Conservation (phyloP, 495 filamentous ascomycete genomes). For the Annulohypoxylon moriforme region DNA sequence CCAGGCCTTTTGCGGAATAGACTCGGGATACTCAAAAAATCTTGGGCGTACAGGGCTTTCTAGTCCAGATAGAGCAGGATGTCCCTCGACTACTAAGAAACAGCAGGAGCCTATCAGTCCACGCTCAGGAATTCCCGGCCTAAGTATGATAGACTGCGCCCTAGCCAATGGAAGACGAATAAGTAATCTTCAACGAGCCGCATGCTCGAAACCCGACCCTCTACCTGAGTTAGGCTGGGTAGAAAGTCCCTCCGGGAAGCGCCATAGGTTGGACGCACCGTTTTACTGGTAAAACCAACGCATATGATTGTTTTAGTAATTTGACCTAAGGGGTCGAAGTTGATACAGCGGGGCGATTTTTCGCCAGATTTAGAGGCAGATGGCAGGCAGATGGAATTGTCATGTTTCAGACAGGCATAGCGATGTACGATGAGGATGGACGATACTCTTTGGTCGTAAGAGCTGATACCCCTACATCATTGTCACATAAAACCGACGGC, state of each 20-base stretch:
- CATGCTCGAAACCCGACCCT: neutral
- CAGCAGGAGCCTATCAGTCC: neutral
- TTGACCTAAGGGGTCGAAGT: neutral
- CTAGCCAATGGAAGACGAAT: neutral
- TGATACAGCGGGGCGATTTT: neutral
- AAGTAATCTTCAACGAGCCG: neutral
- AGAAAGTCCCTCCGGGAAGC: neutral
- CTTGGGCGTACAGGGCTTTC: neutral
- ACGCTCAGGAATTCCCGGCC: neutral
- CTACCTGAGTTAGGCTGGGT: neutral
- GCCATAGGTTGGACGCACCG: neutral
- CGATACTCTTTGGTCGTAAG: constrained; percentile 29
- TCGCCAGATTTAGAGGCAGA: neutral
- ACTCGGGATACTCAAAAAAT: too few species aligned
- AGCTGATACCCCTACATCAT: constrained; percentile 34
- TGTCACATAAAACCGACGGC: neutral
- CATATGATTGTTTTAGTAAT: neutral
- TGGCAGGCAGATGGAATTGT: neutral
- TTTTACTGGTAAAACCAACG: neutral
- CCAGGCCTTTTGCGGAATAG: neutral
- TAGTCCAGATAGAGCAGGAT: neutral
- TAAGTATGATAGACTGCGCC: neutral
- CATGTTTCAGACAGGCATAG: neutral
- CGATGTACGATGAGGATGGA: constrained; percentile 25
- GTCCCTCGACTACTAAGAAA: neutral